Evolutionary conservation across 2,329 filamentous ascomycete genomes (phyloP), one percentile per base, ranked within the genome.

Genomic region (Fusarium odoratissimum): DNA sequence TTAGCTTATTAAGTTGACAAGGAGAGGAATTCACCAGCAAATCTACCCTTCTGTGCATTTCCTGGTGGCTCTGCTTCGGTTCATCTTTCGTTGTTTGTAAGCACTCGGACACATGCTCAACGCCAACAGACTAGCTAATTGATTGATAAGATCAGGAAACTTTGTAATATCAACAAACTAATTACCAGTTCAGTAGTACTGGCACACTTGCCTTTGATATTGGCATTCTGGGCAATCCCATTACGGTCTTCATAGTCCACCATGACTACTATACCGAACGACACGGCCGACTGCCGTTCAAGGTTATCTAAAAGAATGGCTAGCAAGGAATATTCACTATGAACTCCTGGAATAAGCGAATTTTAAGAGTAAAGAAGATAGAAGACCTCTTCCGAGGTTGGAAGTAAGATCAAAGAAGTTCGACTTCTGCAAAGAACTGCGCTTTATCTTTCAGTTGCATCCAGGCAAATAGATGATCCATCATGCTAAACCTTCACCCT

Each of bases 321-420:
- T 5, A 3, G 2, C 0, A 5, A 28, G 44, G 19, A 46, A 30
- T 5, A 6, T 4, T 19, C 13, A n/a, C 4, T 14, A 4, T 0
- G 8, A 11, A 28, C 25, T 14, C 44, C 11, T 0, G 8, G 25
- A 16, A 4, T 19, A 11, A 25, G 5, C 0, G 7, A 8, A 44
- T 8, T 7, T 23, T 25, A 5, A 28, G 12, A 45, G 25, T 6
- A 13, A 10, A 45, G 25, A 28, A 28, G 11, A 14, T 28, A 28
- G 17, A 28, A 45, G 16, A 12, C 16, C 23, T 25, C 23, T 19
- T 2, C 11, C 0, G 16, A 25, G 6, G 9, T 25, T 44, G 16
- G 23, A 44, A 19, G 16, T 19, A 44, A 44, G 16, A 44, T 1
- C 28, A 28, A 11, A 25, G 21, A 44, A 28, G 16, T 44, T 25